phyloP scores from a whole-genome alignment of 768 basidiomycete genomes.

The Coprinellus aureogranulatus region DNA sequence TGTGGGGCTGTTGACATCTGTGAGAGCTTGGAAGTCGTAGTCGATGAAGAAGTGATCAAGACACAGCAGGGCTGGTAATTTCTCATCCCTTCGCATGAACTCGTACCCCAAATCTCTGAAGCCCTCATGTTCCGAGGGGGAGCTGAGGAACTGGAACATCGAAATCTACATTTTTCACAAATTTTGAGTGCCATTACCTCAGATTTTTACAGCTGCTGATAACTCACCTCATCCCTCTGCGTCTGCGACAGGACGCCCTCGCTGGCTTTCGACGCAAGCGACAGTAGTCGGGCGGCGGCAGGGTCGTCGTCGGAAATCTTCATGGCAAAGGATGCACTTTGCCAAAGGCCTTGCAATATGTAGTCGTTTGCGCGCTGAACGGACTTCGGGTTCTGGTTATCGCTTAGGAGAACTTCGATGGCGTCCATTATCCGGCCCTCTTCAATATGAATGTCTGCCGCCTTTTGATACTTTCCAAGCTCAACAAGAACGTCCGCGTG shows the following conservation, averaged over 20 bases:
- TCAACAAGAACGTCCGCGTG: conserved; percentile 43
- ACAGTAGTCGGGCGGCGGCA: conserved; percentile 22
- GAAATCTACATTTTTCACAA: conserved; percentile 14
- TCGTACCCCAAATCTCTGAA: conserved; percentile 24
- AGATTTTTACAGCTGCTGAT: not conserved
- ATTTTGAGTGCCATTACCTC: not conserved
- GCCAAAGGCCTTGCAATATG: conserved; percentile 49
- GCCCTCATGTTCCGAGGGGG: conserved; percentile 24
- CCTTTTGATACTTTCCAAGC: conserved; percentile 43
- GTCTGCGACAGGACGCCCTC: conserved; percentile 6
- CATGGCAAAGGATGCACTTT: conserved; percentile 36
- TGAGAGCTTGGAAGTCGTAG: conserved; percentile 16
- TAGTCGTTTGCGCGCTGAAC: conserved; percentile 35
- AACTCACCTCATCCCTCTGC: conserved; percentile 7
- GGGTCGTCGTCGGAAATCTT: conserved; percentile 23
- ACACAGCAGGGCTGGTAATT: conserved; percentile 39
- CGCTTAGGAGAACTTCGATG: conserved; percentile 40
- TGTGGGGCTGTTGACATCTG: conserved; percentile 23
- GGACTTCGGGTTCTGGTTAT: conserved; percentile 24
- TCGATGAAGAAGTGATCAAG: conserved; percentile 39
- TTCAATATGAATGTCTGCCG: conserved; percentile 49
- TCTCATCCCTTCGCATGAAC: conserved; percentile 27
- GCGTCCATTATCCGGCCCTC: conserved; percentile 50
- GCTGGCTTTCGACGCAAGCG: conserved; percentile 21
- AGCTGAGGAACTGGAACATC: conserved; percentile 16